Evolutionary conservation across 805 yeast genomes (phyloP), one percentile per base, ranked within the genome.

Genomic region (Yarrowia alimentaria): DNA sequence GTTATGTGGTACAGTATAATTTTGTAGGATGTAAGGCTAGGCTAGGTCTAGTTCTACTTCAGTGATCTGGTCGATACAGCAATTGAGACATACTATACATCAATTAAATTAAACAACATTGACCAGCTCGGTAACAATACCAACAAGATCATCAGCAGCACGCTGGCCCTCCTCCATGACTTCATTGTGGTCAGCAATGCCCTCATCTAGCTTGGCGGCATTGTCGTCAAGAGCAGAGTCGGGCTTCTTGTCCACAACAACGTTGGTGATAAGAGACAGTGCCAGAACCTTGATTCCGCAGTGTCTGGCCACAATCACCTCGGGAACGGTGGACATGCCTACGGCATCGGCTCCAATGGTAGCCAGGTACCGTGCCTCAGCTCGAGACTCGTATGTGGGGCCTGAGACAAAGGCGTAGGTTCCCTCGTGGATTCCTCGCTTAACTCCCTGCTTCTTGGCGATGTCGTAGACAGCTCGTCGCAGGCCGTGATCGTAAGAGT

Each of bases 291-390:
- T 75, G 69, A 93, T 67, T 1, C 90, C 95, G 54, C 81, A 76
- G 65, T 93, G 98, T 64, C 95, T 80, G 1, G 96, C 98, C 14
- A 88, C 83, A 55, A 88, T 79, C 2, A 88, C 95, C 67, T 91
- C 99, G 0, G 99, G 97, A 25, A 91, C 97, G 0, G 98, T 93
- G 53, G 95, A 85, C 99, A 91, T 91, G 4, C 98, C 98, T 2
- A 90, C 98, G 0, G 93, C 85, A 66, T 91, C 98, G 47, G 87
- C 96, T 8, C 98, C 98, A 21, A 84, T 57, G 5, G 69, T 58
- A 54, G 80, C 66, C 38, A 91, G 70, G 73, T 82, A 73, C 53
- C 95, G 74, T n/a, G 83, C 84, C 69, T 91, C 99, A 0, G 97
- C 96, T 60, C 96, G 75, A 3, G 86, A 78, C 69, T 91, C 99